Percentiles rank a stretch among this genome's conserved stretches.
Conservation (phyloP, 306 rosid species). For the Fragaria nilgerrensis region DNA sequence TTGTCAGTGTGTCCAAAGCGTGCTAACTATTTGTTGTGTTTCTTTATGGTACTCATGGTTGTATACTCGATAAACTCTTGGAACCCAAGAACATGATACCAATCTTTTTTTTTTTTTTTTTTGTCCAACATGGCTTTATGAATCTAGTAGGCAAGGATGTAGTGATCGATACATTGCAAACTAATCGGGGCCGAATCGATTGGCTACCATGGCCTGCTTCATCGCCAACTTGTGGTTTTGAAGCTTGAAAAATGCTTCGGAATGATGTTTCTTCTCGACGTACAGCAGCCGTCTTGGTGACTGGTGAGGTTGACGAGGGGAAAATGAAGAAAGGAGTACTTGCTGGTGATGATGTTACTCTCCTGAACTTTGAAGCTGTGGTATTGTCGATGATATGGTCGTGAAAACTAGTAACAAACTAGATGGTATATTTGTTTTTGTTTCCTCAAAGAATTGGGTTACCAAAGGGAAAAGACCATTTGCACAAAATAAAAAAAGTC, state of each 20-base stretch:
- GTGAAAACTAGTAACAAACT: not conserved
- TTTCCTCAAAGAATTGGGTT: not conserved
- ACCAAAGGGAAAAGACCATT: too few species aligned
- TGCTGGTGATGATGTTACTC: not conserved
- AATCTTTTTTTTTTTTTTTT: too few species aligned
- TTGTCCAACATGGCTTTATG: not conserved
- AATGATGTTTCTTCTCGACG: not conserved
- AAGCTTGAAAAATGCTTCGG: not conserved
- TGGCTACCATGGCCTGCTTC: constrained; percentile 4
- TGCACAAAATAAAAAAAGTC: too few species aligned
- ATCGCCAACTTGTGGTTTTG: not conserved
- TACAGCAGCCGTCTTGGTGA: not conserved
- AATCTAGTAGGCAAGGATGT: not conserved
- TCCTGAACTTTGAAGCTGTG: not conserved
- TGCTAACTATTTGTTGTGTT: not conserved
- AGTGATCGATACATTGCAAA: not conserved
- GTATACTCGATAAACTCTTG: not conserved
- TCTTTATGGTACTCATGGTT: not conserved
- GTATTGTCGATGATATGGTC: too few species aligned
- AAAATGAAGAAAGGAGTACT: not conserved
- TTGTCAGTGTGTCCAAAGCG: not conserved
- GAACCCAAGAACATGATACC: not conserved
- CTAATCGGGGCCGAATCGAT: not conserved
- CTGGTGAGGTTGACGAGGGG: not conserved
- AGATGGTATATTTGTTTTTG: too few species aligned